phyloP scores from a whole-genome alignment of 805 yeast genomes.

The Nakazawaea populi region DNA sequence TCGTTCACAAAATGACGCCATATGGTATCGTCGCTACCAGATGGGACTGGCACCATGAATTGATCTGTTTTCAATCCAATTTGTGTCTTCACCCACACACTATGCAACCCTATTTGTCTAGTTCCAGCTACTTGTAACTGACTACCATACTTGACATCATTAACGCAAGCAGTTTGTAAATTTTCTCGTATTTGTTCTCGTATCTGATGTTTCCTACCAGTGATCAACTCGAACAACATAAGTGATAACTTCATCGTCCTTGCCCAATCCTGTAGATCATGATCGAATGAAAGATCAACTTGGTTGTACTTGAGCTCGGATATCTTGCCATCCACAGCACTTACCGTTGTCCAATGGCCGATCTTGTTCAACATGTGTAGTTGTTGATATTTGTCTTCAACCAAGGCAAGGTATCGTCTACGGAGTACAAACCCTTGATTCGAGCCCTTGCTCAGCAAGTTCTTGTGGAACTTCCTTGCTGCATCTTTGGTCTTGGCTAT shows the following conservation, averaged over 20 bases:
- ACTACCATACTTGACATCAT: conserved; percentile 24
- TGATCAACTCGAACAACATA: conserved; percentile 24
- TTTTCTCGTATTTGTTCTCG: conserved; percentile 23
- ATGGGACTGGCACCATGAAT: conserved; percentile 21
- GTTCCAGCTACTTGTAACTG: neutral
- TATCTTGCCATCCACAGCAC: conserved; percentile 8
- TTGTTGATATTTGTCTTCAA: neutral
- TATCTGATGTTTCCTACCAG: conserved; percentile 37
- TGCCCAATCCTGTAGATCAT: conserved; percentile 9
- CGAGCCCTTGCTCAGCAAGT: conserved; percentile 26
- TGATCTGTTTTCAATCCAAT: conserved; percentile 22
- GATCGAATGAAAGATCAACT: neutral
- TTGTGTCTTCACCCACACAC: conserved; percentile 25
- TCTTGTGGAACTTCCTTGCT: conserved; percentile 26
- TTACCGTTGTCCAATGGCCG: neutral
- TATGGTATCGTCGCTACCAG: conserved; percentile 12
- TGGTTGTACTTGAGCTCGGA: conserved; percentile 11
- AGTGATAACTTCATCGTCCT: conserved; percentile 15
- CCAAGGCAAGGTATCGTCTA: conserved; percentile 30
- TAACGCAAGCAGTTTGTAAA: conserved; percentile 22
- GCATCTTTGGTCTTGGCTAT: conserved; percentile 26
- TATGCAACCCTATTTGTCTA: conserved; percentile 31
- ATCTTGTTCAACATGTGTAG: too few species aligned
- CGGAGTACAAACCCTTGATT: conserved; percentile 26
- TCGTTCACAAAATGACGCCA: conserved; percentile 23